phyloP scores from a whole-genome alignment of 768 basidiomycete genomes.

The Neoboletus magnificus region DNA sequence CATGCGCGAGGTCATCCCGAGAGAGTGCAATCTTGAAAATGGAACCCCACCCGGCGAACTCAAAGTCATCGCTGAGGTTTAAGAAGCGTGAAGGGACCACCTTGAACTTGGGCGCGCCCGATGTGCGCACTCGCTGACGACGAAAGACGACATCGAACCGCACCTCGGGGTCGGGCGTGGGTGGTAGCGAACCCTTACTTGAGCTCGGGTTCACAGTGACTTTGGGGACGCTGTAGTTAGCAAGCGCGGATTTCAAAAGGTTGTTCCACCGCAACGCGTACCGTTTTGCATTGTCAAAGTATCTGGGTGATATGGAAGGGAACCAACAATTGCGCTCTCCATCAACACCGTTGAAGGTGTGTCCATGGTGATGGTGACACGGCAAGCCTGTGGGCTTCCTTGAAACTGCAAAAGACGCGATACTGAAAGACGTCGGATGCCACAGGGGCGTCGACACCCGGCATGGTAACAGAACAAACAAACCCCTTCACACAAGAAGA shows the following conservation, averaged over 20 bases:
- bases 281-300: not conserved
- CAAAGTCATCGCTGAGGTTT: conserved; percentile 59
- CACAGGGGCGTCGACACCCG: too few species aligned
- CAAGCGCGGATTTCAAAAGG: not conserved
- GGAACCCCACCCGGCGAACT: conserved; percentile 73
- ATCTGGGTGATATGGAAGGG: not conserved
- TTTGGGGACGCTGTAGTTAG: not conserved
- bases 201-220: not conserved
- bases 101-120: conserved; percentile 39
- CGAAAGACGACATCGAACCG: conserved; percentile 58
- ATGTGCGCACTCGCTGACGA: conserved; percentile 51
- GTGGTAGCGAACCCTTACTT: conserved; percentile 24
- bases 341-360: not conserved
- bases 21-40: conserved; percentile 45
- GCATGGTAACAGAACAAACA: too few species aligned
- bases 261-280: not conserved
- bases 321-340: not conserved
- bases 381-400: not conserved
- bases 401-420: too few species aligned
- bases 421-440: not conserved
- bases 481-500: too few species aligned
- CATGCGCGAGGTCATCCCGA: conserved; percentile 36
- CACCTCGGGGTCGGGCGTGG: conserved; percentile 41
- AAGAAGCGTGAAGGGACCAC: conserved; percentile 56
- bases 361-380: conserved; percentile 2